Evolutionary conservation across 306 rosid species (phyloP), one percentile per base, ranked within the genome.

Genomic region (Medicago lupulina): DNA sequence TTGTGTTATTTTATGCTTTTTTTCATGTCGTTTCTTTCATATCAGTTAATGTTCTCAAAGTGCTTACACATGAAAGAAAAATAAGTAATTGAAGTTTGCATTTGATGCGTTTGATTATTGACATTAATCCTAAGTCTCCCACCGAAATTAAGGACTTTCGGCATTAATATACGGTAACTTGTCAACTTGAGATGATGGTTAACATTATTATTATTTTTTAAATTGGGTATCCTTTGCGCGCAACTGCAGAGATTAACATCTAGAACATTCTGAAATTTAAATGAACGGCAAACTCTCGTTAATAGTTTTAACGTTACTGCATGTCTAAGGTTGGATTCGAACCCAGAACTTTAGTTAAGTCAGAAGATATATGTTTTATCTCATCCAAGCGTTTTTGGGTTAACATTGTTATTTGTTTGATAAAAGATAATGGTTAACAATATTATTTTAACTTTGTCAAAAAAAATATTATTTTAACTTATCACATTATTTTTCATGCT

Each of bases 111-210:
- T 71, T 71, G 43, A 67, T 76, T 58, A 51, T 83, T 84, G 76
- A 80, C 84, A 71, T 73, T 67, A 13, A 75, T 54, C 31, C 40
- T 9, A 9, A 7, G 58, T 12, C 51, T 67, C 74, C 74, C 80
- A 38, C 80, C 75, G 70, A 77, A 80, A 53, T 80, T 62, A 72
- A 67, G 74, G 65, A 62, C 66, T 77, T 77, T 80, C 12, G 44
- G 59, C 38, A 12, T 43, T 19, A 59, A 31, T 55, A 74, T 43
- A 43, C 13, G 0, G 51, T 46, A 60, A 51, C 44, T 21, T 21
- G 23, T 21, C 23, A 21, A 21, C 23, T 61, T 53, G 55, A 51
- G 14, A 23, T 44, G 17, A 54, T 57, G 55, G 71, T 61, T 75
- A 28, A 40, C 51, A 57, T 53, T 80, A 83, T 79, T 79, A n/a